Conservation (phyloP, 148 eudicot species). For the Rhododendron williamsianum region DNA sequence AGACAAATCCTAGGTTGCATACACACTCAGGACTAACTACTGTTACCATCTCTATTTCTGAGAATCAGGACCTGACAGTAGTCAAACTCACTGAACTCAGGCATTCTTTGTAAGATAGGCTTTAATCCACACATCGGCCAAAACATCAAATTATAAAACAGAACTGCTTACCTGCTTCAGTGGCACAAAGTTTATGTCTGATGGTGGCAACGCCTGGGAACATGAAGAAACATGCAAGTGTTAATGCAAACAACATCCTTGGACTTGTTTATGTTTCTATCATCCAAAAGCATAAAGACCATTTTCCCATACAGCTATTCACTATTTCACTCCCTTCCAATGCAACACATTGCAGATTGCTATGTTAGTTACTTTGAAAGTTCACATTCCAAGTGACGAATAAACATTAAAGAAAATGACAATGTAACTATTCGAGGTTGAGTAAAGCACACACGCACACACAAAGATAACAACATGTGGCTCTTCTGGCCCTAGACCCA, state of each 20-base stretch:
- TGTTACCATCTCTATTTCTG: background rate
- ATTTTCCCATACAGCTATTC: background rate
- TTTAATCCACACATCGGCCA: background rate
- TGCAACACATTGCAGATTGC: background rate
- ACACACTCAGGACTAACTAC: background rate
- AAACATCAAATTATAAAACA: background rate
- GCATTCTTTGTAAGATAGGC: background rate
- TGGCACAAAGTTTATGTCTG: slow-evolving; percentile 69
- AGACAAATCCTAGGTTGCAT: background rate
- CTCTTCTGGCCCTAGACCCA: background rate
- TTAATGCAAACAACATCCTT: background rate
- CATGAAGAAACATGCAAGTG: slow-evolving; percentile 11
- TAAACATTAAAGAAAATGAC: background rate
- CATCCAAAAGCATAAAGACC: background rate
- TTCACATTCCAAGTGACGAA: background rate
- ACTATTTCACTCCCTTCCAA: slow-evolving; percentile 2
- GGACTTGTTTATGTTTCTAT: background rate
- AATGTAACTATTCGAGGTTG: background rate
- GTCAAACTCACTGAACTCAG: background rate
- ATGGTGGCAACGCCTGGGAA: slow-evolving; percentile 74
- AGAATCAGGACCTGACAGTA: background rate
- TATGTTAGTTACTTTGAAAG: background rate
- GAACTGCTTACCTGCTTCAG: slow-evolving; percentile 65
- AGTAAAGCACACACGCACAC: background rate
- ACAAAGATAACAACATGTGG: background rate